A percentile compares a stretch with the other conserved stretches of the same genome.
These are phyloP conservation scores for Chalaropsis thielavioides DNA, from an alignment of 2,329 filamentous ascomycete genomes.

Conservation along the genomic window DNA sequence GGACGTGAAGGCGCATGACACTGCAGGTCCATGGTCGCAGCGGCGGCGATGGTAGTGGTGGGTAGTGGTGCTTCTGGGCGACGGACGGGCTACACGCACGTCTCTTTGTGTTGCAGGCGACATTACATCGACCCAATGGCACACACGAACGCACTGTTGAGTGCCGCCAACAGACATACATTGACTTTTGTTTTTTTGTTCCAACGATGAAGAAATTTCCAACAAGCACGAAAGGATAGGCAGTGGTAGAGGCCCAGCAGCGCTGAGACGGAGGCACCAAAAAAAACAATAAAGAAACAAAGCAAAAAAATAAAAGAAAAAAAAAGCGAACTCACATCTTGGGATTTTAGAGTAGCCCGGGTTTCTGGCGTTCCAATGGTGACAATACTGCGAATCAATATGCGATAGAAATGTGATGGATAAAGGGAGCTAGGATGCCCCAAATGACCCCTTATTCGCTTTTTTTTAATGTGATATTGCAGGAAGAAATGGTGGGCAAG, in stretches of 20 bases:
- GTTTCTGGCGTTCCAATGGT: background rate
- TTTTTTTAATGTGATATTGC: background rate
- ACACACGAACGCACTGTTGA: too few relatives aligned
- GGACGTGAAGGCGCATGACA: background rate
- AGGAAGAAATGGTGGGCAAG: background rate
- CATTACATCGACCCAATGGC: too few relatives aligned
- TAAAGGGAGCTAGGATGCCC: constrained; percentile 2
- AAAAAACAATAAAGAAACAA: background rate
- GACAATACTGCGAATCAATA: background rate
- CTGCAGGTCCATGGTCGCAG: background rate
- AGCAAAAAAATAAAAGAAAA: background rate
- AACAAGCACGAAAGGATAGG: too few relatives aligned
- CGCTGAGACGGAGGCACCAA: background rate
- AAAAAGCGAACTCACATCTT: constrained; percentile 3
- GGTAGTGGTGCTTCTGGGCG: background rate
- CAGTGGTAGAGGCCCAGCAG: background rate
- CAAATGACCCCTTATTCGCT: background rate
- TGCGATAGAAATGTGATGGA: constrained; percentile 3
- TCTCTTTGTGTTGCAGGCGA: background rate
- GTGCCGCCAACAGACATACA: too few relatives aligned
- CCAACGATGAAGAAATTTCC: background rate
- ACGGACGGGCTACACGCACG: background rate
- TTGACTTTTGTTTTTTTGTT: background rate
- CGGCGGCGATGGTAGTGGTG: background rate
- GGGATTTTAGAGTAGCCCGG: background rate